Evolutionary conservation across 73 alveolate genomes (phyloP).

Genomic region (Durusdinium trenchii): DNA sequence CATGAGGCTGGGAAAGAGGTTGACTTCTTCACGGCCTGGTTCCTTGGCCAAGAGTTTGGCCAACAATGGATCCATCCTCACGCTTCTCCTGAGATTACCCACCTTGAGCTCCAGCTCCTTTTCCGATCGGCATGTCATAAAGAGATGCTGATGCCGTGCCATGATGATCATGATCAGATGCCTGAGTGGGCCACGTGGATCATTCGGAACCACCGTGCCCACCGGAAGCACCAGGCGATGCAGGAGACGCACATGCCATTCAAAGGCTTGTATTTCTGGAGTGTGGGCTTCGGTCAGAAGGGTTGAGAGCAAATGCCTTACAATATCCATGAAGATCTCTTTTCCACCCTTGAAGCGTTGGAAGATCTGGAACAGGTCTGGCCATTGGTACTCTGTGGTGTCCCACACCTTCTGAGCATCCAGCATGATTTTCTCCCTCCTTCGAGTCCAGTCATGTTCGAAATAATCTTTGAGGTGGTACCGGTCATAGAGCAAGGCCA

Average conservation of each 20-base stretch:
- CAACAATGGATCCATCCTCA: neutral
- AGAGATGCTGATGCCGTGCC: constrained; percentile 1
- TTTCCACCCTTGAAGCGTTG: neutral
- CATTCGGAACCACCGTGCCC: neutral
- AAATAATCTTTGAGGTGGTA: constrained; percentile 53
- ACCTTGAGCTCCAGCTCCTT: neutral
- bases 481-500: neutral
- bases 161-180: constrained; percentile 20
- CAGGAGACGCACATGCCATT: constrained; percentile 52
- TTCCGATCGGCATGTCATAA: neutral
- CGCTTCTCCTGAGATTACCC: neutral
- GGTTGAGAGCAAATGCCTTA: constrained; percentile 2
- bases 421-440: neutral
- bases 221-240: constrained; percentile 41
- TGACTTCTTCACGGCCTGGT: neutral
- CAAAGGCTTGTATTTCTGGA: constrained; percentile 34
- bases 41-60: neutral
- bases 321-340: neutral
- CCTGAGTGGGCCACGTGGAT: constrained; percentile 63
- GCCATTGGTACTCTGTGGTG: neutral
- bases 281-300: constrained; percentile 26
- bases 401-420: constrained; percentile 28
- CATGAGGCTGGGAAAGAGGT: neutral
- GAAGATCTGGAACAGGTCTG: constrained; percentile 9
- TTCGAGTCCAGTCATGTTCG: neutral